phyloP scores from a whole-genome alignment of 306 rosid genomes.

The Hippophae rhamnoides region DNA sequence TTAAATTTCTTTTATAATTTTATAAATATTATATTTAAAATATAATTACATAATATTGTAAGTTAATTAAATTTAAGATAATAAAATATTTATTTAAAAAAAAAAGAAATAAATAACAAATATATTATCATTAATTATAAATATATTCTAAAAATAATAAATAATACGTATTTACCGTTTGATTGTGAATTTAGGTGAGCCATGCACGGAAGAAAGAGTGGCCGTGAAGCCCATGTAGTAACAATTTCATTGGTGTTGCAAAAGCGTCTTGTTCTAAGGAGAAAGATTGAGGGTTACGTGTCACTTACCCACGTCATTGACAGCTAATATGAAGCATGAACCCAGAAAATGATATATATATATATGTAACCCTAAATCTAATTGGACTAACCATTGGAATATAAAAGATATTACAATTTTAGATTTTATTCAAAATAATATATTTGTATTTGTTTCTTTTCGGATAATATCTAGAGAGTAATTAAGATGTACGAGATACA shows the following conservation, averaged over 20 bases:
- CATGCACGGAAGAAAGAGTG: conserved; percentile 19
- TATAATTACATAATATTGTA: no score
- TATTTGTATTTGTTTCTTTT: no score
- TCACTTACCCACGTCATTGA: conserved; percentile 23
- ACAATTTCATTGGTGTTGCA: background rate
- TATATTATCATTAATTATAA: no score
- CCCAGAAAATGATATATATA: conserved; percentile 41
- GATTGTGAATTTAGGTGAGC: background rate
- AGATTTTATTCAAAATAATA: background rate
- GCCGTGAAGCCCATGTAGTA: conserved; percentile 25
- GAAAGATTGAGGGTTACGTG: conserved; percentile 36
- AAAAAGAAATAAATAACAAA: no score
- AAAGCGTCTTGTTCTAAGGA: background rate
- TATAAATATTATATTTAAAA: no score
- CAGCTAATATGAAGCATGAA: conserved; percentile 55
- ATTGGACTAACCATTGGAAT: background rate
- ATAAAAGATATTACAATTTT: background rate
- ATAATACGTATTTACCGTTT: background rate
- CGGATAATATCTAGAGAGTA: no score
- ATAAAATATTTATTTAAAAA: no score
- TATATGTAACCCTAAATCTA: conserved; percentile 2
- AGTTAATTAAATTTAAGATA: no score
- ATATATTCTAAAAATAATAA: no score
- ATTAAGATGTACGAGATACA: no score
- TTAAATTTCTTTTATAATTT: no score